Base-by-base conservation (phyloP, 192 early-diverging fungal genomes). In the Linnemannia zychae region DNA sequence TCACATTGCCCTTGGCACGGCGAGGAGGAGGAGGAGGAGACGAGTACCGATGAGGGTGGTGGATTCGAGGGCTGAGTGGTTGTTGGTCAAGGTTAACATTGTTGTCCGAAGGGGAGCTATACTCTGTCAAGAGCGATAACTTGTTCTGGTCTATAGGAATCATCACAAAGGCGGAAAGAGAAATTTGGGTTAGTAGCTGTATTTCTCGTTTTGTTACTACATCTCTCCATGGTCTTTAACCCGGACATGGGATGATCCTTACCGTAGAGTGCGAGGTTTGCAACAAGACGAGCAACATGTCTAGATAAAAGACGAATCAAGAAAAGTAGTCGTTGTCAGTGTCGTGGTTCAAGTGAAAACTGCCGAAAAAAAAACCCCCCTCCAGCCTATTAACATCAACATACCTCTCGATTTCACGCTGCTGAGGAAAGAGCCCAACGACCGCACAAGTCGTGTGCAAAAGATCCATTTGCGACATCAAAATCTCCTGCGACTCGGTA, bases 191-290 rank as follows among this genome's bases (percentile, higher is more conserved):
- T n/a, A n/a, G n/a, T n/a, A n/a, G n/a, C n/a, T n/a, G n/a, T n/a
- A n/a, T n/a, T n/a, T n/a, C n/a, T n/a, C n/a, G n/a, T n/a, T n/a
- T n/a, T n/a, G n/a, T n/a, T n/a, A n/a, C n/a, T n/a, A n/a, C n/a
- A n/a, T n/a, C n/a, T n/a, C 18, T 72, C 40, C 18, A 31, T 63
- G 33, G 28, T 34, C n/a, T 63, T 6, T n/a, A n/a, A n/a, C n/a
- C n/a, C n/a, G n/a, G 22, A 65, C 47, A 36, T 46, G 28, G 17
- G n/a, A 72, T 22, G 6, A 44, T 28, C 7, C 87, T 71, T 86
- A 90, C 90, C 88, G 82, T 92, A 91, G 37, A 91, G 73, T 16
- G 90, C 87, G 15, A 92, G 80, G 52, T 92, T 92, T 11, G 91
- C 91, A 46, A 92, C 65, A 31, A 88, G 81, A 28, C 91, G 80